Base-by-base conservation (phyloP, 2,329 filamentous ascomycete species). In the Botryotinia narcissicola region DNA sequence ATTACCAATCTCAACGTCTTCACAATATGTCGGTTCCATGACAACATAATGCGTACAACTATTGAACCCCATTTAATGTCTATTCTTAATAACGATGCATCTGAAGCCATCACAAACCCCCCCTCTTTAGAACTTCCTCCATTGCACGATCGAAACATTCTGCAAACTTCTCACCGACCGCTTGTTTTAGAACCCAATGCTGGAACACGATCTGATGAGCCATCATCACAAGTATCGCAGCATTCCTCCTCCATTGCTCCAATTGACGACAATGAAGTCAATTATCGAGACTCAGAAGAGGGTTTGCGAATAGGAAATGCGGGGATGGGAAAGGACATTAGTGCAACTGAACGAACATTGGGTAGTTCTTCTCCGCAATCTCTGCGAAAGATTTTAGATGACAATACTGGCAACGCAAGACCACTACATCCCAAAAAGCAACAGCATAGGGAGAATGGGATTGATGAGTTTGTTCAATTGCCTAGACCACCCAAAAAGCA, bases 41-140 rank as follows among this genome's bases (percentile, higher is more conserved):
- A n/a, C 51, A 74, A 75, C 25, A 70, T 71, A 70, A 80, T 80
- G 79, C 77, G 79, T 75, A 76, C 76, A 61, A 90, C 88, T 42
- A 91, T 91, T 83, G 89, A 91, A 85, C 89, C 89, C 80, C 87
- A 89, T 80, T 84, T 91, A 77, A 91, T 90, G 80, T 88, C 90
- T 81, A 83, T 91, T 77, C 84, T 91, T 79, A 91, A 91, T 81
- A 86, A 89, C 78, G 85, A 84, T 67, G 84, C 84, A 60, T 84
- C 84, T 75, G 74, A 78, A 61, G 60, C 71, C 22, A 75, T 74
- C 62, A 54, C 71, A 25, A 57, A 85, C 14, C 70, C 78, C 64
- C 78, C 84, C 82, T 78, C 84, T 75, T 82, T 85, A 78, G 87
- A 88, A 74, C 84, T 89, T 4, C 88, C 88, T 54, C 85, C 88